Percentiles rank a stretch among this genome's conserved stretches.
Evolutionary conservation across 768 basidiomycete genomes (phyloP).

Genomic region (Lactifluus hygrophoroides): DNA sequence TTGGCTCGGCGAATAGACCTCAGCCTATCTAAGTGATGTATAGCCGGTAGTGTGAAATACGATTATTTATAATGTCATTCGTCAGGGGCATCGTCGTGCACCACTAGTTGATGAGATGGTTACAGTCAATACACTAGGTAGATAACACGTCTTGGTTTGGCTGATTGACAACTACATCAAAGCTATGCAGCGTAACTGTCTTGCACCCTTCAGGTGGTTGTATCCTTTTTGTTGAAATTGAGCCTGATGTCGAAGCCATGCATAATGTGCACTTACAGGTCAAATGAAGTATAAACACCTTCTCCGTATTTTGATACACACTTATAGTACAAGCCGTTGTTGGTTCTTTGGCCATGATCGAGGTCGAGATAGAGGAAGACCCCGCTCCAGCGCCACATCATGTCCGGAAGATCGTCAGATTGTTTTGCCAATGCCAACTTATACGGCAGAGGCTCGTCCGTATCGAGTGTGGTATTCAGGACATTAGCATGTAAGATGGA

Average conservation of each 20-base stretch:
- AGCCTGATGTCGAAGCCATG: background rate
- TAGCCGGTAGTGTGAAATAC: constrained; percentile 23
- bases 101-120: background rate
- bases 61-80: constrained; percentile 22
- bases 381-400: constrained; percentile 47
- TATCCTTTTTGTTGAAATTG: background rate
- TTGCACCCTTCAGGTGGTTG: constrained; percentile 35
- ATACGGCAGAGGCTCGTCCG: background rate
- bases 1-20: constrained; percentile 44
- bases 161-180: constrained; percentile 22
- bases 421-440: constrained; percentile 34
- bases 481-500: constrained; percentile 48
- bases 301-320: background rate
- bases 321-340: constrained; percentile 34
- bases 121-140: background rate
- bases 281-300: background rate
- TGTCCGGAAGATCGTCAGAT: constrained; percentile 33
- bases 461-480: constrained; percentile 31
- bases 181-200: constrained; percentile 37
- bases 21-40: constrained; percentile 28
- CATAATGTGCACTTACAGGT: background rate
- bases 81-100: background rate
- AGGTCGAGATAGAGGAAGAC: constrained; percentile 41
- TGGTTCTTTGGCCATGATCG: constrained; percentile 35
- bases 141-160: constrained; percentile 19